Evolutionary conservation across 2,329 filamentous ascomycete genomes (phyloP), one percentile per base, ranked within the genome.

Genomic region (Pseudocercospora cruenta): DNA sequence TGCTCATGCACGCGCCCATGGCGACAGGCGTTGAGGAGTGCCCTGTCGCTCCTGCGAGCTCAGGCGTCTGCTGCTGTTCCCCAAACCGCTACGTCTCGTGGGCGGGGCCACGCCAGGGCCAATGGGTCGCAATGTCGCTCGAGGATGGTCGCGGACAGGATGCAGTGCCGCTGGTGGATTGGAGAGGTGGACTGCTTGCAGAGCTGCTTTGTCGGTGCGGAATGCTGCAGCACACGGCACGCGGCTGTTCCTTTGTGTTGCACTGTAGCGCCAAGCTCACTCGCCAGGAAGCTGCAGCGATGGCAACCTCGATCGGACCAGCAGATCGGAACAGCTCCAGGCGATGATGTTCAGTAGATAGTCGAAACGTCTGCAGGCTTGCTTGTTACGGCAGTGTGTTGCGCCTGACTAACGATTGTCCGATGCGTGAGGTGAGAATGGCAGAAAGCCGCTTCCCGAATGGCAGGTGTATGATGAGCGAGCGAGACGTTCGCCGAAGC

Each of bases 1-100:
- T 90, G 82, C 94, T 97, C 88, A 96, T 92, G 84, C 95, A 99
- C 75, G 87, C 88, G 81, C 95, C 95, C 95, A 99, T 99, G 75
- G 64, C 75, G 73, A 69, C 55, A 33, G 49, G 51, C 53, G 64
- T 58, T 49, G 58, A 33, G 66, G 64, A 60, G 33, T 55, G 69
- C 68, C 74, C 68, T 67, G 64, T 66, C 63, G 71, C 72, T 68
- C 68, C 64, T 66, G 69, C 70, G 73, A 70, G 73, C 72, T 73
- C 68, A 69, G 70, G 68, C 66, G 58, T 47, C 61, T 58, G 61
- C 65, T 60, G 58, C 21, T 62, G 62, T n/a, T 39, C 67, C 60
- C 67, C 70, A 73, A 69, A 72, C 69, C 70, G 64, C 68, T 58
- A 19, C 58, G 39, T 62, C 43, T 67, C 53, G 67, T 28, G 67